These are phyloP conservation scores for barrel medic (Medicago truncatula) DNA, from an alignment of 306 rosid genomes.

Conservation along the genomic window DNA sequence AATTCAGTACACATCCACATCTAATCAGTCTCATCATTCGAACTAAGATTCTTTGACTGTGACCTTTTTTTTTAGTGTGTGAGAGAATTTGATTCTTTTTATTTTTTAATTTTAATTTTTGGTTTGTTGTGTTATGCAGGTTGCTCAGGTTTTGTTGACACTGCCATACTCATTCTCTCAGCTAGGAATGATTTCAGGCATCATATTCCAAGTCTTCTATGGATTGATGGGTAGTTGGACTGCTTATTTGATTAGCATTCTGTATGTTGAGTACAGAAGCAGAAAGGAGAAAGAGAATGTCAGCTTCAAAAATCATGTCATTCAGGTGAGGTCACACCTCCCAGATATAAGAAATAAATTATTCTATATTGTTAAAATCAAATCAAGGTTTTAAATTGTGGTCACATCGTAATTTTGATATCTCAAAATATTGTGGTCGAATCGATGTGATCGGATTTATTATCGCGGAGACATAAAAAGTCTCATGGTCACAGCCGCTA, in stretches of 20 bases:
- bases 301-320: conserved; percentile 96
- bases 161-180: conserved; percentile 92
- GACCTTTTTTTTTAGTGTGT: neutral
- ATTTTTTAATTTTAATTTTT: neutral
- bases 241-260: conserved; percentile 89
- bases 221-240: conserved; percentile 98
- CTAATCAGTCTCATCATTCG: conserved; percentile 6
- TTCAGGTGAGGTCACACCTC: conserved; percentile 63
- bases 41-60: conserved; percentile 21
- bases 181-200: conserved; percentile 84
- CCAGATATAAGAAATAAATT: neutral
- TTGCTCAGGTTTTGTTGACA: conserved; percentile 92
- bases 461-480: neutral
- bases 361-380: neutral
- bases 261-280: conserved; percentile 83
- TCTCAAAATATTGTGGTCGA: neutral
- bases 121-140: conserved; percentile 54
- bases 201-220: conserved; percentile 78
- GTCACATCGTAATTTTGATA: neutral
- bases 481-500: neutral
- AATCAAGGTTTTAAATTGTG: neutral
- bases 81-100: conserved; percentile 3
- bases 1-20: neutral
- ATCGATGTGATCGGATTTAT: neutral
- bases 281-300: conserved; percentile 88